Percentiles rank a stretch among this genome's conserved stretches.
Conservation (phyloP, 2,329 filamentous ascomycete species). For the Didymosphaeria variabile region DNA sequence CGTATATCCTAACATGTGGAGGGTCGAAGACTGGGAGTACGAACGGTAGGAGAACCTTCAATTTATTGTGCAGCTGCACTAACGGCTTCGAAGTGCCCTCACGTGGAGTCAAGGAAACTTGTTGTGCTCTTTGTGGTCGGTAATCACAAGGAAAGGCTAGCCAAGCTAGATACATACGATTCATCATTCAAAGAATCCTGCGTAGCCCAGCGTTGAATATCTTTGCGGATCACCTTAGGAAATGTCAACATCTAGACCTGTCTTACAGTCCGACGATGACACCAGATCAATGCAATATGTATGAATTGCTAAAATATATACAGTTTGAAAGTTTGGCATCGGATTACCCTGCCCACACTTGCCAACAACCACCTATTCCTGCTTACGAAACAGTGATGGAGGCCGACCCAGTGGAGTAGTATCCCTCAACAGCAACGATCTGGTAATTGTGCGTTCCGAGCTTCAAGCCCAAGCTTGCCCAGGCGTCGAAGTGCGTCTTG, state of each 20-base stretch:
- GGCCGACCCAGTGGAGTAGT: constrained; percentile 59
- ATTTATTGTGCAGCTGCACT: background rate
- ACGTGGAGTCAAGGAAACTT: background rate
- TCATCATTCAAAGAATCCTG: background rate
- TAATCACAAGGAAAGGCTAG: no score
- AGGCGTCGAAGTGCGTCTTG: constrained; percentile 48
- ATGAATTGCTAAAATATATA: constrained; percentile 10
- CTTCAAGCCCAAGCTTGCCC: constrained; percentile 42
- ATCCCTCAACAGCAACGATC: constrained; percentile 65
- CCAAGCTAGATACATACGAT: no score
- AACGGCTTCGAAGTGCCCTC: background rate
- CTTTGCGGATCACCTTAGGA: background rate
- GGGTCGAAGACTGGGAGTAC: background rate
- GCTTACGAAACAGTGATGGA: constrained; percentile 55
- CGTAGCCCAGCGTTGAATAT: background rate
- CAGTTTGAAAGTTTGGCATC: background rate
- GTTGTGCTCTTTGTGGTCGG: no score
- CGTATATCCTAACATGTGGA: background rate
- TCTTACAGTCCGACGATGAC: background rate
- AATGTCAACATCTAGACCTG: background rate
- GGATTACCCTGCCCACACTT: background rate
- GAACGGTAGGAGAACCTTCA: background rate
- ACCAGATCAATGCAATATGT: background rate
- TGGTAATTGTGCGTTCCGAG: constrained; percentile 46
- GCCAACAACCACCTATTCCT: background rate